Base-by-base conservation (phyloP, 805 yeast genomes). In the Lipomyces chichibuensis region DNA sequence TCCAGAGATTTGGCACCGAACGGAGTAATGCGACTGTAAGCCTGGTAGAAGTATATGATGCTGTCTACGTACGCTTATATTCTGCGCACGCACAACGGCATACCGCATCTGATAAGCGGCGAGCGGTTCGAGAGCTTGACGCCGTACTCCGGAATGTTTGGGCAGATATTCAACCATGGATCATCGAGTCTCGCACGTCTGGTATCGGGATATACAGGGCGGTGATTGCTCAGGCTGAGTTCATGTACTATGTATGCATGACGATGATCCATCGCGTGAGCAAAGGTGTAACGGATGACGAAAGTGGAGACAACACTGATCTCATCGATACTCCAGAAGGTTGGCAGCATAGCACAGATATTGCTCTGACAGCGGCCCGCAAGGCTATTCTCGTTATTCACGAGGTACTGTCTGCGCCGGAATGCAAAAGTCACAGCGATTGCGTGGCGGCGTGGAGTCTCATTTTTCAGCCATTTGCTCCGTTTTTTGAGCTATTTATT, bases 191-290 rank as follows among this genome's bases (percentile, higher is more conserved):
- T 8, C 49, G 56, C 14, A n/a, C 11, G n/a, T 39, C 37, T 13
- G 57, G 17, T 56, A 17, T n/a, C 33, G 7, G 13, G 13, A 27
- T n/a, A 13, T 53, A 23, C 25, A n/a, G 9, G 9, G 46, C 62
- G 32, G 37, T 62, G 32, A 62, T 57, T 25, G 59, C 55, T 14
- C 60, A 58, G 39, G 52, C 49, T n/a, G 63, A 62, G 54, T 65
- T 43, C 51, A 56, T 58, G 60, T 62, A 55, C 27, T 27, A 53
- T 29, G 58, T 52, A 4, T 46, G 59, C 33, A 33, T 57, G 63
- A 62, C 66, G 25, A 65, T 65, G 69, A 65, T 65, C 27, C 69
- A 65, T 33, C 65, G 68, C 14, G 39, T 58, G 39, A 46, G 60
- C 55, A 51, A 59, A 37, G 25, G 52, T 2, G 54, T 61, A 35